Evolutionary conservation across 306 rosid genomes (phyloP), one percentile per base, ranked within the genome.

Genomic region (Fagus crenata): DNA sequence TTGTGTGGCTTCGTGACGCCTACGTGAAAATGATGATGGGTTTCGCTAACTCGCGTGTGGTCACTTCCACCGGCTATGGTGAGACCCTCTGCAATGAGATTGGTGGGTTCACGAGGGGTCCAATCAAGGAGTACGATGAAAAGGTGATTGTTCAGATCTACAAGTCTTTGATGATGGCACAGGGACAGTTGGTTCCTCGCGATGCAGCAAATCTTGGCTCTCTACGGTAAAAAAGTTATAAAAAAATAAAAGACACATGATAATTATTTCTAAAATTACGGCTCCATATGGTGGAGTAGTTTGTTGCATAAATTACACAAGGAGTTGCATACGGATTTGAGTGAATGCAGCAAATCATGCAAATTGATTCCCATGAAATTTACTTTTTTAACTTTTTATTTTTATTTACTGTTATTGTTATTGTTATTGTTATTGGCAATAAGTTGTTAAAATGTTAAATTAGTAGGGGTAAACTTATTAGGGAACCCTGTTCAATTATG

Each of bases 71-170:
- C 3, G 82, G 83, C 1, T 90, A 77, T 67, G 90, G 89, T 11
- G 87, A 84, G 3, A 40, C 68, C 35, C 1, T 59, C 0, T 22
- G 71, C 22, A 75, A 72, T 12, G 68, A 77, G 9, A 13, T 53
- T 6, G 75, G 68, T 3, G 81, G 74, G 7, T 77, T 84, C 42
- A 84, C 79, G 1, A 81, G 79, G 75, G 49, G 40, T 17, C 80
- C 87, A 17, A 14, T 75, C 1, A 92, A 92, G 89, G 98, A 94
- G 86, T 94, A 94, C 41, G 96, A 94, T 69, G 88, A 87, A 43
- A 89, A 84, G 83, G 85, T 94, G 88, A 78, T 92, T 42, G 42
- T 88, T 12, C 86, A 88, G 84, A 87, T 92, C 78, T 92, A 90
- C 75, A 90, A 83, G 61, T 81, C 95, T 2, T 39, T 92, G 60